Conservation (phyloP, 352 stramenopile species). For the Phytophthora hibernalis region DNA sequence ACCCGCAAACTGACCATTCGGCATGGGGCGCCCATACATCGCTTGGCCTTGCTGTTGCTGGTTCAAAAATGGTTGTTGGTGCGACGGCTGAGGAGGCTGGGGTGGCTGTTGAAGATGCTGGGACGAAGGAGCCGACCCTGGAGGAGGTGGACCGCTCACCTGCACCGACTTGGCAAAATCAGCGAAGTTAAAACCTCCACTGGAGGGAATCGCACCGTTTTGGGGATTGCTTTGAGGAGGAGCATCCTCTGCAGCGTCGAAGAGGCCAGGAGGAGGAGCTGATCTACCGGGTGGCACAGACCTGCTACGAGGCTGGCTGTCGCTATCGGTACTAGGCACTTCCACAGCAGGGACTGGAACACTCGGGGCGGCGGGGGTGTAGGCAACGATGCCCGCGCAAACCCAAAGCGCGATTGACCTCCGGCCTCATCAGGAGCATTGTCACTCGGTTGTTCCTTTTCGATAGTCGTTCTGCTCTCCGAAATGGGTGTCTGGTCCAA, state of each 20-base stretch:
- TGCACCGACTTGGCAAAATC: constrained; percentile 56
- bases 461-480: constrained; percentile 7
- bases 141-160: constrained; percentile 23
- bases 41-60: constrained; percentile 36
- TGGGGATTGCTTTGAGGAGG: constrained; percentile 12
- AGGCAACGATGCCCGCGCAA: constrained; percentile 45
- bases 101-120: constrained; percentile 23
- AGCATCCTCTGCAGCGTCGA: constrained; percentile 16
- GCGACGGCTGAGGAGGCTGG: constrained; percentile 15
- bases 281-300: constrained; percentile 23
- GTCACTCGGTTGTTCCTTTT: constrained; percentile 20
- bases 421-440: constrained; percentile 2
- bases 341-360: constrained; percentile 7
- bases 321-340: background rate
- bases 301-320: constrained; percentile 25
- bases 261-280: constrained; percentile 36
- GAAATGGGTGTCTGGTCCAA: constrained; percentile 2
- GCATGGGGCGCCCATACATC: constrained; percentile 34
- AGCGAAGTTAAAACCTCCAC: constrained; percentile 51
- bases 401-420: constrained; percentile 62
- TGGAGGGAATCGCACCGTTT: constrained; percentile 9
- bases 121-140: constrained; percentile 19
- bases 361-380: constrained; percentile 12
- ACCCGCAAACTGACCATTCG: constrained; percentile 30
- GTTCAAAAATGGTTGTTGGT: constrained; percentile 35